A percentile compares a stretch with the other conserved stretches of the same genome.
phyloP scores from a whole-genome alignment of 345 rosid genomes.

The Corymbia maculata region DNA sequence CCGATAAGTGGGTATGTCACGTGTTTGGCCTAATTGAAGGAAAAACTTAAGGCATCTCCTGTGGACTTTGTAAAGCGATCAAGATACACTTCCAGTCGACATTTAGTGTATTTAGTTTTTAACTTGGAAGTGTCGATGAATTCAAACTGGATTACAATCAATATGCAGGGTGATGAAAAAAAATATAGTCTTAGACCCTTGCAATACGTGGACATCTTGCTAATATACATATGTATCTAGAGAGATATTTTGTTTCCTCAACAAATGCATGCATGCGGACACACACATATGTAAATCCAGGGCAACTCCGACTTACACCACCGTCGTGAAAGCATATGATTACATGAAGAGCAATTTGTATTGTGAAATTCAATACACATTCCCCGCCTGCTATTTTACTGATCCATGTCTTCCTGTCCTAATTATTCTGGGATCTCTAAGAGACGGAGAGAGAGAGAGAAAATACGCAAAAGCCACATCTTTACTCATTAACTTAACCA shows the following conservation, averaged over 20 bases:
- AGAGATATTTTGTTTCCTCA: not conserved
- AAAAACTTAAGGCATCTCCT: not conserved
- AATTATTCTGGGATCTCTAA: not conserved
- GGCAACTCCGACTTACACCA: not conserved
- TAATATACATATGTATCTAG: not conserved
- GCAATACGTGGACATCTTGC: not conserved
- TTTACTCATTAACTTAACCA: not conserved
- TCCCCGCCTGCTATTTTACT: not conserved
- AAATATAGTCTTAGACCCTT: not conserved
- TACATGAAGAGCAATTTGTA: not conserved
- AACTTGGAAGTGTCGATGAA: not conserved
- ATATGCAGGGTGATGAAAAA: not conserved
- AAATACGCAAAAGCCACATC: not conserved
- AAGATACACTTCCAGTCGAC: not conserved
- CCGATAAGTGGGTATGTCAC: not conserved
- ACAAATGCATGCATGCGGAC: not conserved
- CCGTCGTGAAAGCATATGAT: not conserved
- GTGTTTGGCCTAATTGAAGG: not conserved
- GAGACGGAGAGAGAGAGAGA: not conserved
- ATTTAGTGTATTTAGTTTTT: not conserved
- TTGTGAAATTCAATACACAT: not conserved
- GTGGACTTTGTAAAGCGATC: not conserved
- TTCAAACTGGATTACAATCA: not conserved
- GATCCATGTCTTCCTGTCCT: not conserved
- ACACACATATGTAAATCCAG: not conserved